Evolutionary conservation across 75 land plant genomes (phyloP).

Genomic region (Selaginella tamariscina): DNA sequence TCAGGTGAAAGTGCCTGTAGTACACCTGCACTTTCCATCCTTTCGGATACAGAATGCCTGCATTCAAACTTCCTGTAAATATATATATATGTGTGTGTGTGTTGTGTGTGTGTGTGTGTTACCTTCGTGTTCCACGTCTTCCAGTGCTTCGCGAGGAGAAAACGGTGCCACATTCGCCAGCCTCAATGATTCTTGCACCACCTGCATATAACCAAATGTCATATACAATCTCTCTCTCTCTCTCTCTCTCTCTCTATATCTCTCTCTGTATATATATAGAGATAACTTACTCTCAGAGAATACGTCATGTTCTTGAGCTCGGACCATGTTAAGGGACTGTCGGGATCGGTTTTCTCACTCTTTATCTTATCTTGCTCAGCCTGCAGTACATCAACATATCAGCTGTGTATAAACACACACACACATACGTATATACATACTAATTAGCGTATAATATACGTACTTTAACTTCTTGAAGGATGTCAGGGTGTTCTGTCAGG

Average conservation of each 20-base stretch:
- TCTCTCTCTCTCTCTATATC: not conserved
- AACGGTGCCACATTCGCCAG: constrained; percentile 12
- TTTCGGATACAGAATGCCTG: not conserved
- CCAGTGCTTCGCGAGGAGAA: constrained; percentile 3
- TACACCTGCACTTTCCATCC: constrained; percentile 10
- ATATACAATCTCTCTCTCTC: not conserved
- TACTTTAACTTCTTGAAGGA: constrained; percentile 6
- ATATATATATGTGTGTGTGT: not conserved
- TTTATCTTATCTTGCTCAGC: not conserved
- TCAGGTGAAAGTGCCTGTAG: constrained; percentile 7
- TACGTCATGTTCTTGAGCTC: not conserved
- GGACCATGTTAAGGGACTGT: not conserved
- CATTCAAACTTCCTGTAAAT: not conserved
- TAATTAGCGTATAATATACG: not conserved
- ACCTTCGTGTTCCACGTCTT: constrained; percentile 9
- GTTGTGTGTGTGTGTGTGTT: not conserved
- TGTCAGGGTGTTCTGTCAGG: constrained; percentile 3
- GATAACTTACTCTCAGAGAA: not conserved
- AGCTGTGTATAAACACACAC: too few relatives aligned
- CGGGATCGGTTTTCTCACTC: not conserved
- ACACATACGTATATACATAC: too few relatives aligned
- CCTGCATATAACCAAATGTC: constrained; percentile 4
- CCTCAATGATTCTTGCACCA: not conserved
- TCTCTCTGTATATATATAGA: not conserved
- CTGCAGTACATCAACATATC: not conserved